Evolutionary conservation across 2,329 filamentous ascomycete genomes (phyloP).

Genomic region (Immersiporthe knoxdaviesiana): DNA sequence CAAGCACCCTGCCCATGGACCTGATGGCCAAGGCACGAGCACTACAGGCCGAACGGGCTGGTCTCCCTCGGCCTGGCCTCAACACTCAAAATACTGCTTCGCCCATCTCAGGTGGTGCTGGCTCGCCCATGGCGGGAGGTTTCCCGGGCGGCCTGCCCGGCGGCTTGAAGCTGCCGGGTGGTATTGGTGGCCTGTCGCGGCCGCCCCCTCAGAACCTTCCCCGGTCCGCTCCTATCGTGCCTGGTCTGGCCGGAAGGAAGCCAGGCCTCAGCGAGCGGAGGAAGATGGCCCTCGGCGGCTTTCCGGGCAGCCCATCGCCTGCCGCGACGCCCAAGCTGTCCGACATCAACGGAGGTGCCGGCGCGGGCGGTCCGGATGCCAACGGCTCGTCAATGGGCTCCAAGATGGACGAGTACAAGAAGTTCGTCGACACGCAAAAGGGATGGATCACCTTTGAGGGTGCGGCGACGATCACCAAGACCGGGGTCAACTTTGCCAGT

Average conservation of each 20-base stretch:
- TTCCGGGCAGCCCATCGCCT: constrained; percentile 42
- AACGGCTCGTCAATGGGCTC: constrained; percentile 48
- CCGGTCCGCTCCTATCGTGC: constrained; percentile 57
- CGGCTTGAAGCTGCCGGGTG: constrained; percentile 45
- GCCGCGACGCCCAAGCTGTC: constrained; percentile 48
- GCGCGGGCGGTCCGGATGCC: constrained; percentile 33
- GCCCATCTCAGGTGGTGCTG: constrained; percentile 35
- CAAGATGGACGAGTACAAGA: constrained; percentile 63
- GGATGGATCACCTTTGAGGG: constrained; percentile 92
- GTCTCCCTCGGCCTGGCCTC: constrained; percentile 31
- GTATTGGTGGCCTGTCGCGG: constrained; percentile 42
- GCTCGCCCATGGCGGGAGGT: constrained; percentile 35
- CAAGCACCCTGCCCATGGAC: constrained; percentile 44
- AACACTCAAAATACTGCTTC: constrained; percentile 30
- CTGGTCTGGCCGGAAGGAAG: constrained; percentile 41
- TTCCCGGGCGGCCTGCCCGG: constrained; percentile 49
- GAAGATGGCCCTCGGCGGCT: constrained; percentile 55
- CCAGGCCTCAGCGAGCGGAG: constrained; percentile 70
- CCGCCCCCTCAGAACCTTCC: constrained; percentile 53
- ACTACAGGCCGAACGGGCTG: constrained; percentile 42
- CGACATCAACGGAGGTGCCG: constrained; percentile 40
- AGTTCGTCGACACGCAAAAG: constrained; percentile 89
- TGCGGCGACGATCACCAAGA: constrained; percentile 85
- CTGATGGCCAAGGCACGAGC: constrained; percentile 46
- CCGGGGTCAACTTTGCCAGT: constrained; percentile 89